These are phyloP conservation scores for Triglochin maritima DNA, from an alignment of 106 monocot genomes.

Conservation along the genomic window DNA sequence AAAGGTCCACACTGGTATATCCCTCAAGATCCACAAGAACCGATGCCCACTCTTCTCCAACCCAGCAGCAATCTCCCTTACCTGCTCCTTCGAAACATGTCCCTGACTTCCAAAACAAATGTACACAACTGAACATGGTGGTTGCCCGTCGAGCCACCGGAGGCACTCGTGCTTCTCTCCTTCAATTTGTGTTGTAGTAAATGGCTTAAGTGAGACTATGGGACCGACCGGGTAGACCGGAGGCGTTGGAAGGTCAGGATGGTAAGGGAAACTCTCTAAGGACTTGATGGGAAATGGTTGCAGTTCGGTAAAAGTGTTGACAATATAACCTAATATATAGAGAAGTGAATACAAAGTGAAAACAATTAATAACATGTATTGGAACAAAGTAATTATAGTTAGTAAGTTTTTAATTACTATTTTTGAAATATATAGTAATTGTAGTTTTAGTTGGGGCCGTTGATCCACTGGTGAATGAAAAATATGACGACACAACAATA, in stretches of 20 bases:
- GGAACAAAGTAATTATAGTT: too few species aligned
- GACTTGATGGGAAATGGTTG: slow-evolving; percentile 11
- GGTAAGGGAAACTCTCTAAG: slow-evolving; percentile 4
- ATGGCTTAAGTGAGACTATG: neutral
- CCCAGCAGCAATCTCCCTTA: slow-evolving; percentile 19
- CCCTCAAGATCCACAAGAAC: slow-evolving; percentile 28
- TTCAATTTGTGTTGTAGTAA: neutral
- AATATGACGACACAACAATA: too few species aligned
- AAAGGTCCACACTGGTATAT: neutral
- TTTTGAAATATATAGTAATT: too few species aligned
- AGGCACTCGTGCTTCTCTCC: slow-evolving; percentile 18
- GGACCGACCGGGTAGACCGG: slow-evolving; percentile 8
- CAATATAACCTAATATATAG: slow-evolving; percentile 28
- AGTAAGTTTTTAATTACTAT: too few species aligned
- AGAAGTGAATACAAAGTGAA: too few species aligned
- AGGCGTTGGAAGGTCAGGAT: slow-evolving; percentile 4
- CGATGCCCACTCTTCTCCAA: slow-evolving; percentile 16
- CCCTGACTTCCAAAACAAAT: slow-evolving; percentile 19
- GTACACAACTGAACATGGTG: slow-evolving; percentile 19
- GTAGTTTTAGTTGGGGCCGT: too few species aligned
- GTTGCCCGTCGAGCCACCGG: slow-evolving; percentile 36
- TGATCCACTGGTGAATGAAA: too few species aligned
- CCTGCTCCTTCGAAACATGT: slow-evolving; percentile 1
- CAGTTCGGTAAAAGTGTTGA: slow-evolving; percentile 38
- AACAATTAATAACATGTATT: too few species aligned